These are phyloP conservation scores for Cunninghamia lanceolata DNA, from an alignment of 75 land plant species.

Conservation along the genomic window DNA sequence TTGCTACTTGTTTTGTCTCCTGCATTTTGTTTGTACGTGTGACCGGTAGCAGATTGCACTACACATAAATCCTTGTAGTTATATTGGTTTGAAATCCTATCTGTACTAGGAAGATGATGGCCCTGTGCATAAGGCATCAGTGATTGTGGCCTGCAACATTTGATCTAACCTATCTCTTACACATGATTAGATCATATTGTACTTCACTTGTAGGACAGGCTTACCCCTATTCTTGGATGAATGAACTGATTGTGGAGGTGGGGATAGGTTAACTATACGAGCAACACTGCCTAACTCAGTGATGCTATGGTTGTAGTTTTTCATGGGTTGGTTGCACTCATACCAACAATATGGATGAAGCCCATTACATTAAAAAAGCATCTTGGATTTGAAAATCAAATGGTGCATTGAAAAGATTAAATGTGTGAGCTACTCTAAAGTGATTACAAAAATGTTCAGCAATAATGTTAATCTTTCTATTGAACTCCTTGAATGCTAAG, in stretches of 20 bases:
- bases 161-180: not conserved
- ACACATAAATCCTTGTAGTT: not conserved
- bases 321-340: not conserved
- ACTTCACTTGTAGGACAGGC: not conserved
- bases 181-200: not conserved
- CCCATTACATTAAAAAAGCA: too few species aligned
- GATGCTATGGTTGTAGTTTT: not conserved
- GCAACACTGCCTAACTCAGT: not conserved
- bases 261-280: not conserved
- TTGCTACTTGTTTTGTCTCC: not conserved
- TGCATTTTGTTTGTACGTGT: not conserved
- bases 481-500: not conserved
- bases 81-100: not conserved
- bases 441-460: not conserved
- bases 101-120: not conserved
- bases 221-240: not conserved
- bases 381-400: not conserved
- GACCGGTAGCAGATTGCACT: not conserved
- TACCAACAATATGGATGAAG: not conserved
- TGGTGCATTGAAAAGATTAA: not conserved
- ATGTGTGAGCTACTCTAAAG: not conserved
- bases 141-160: not conserved
- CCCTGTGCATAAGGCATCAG: not conserved
- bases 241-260: not conserved
- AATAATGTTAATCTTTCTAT: not conserved